phyloP scores from a whole-genome alignment of 495 filamentous ascomycete species.

The Cercophora newfieldiana region DNA sequence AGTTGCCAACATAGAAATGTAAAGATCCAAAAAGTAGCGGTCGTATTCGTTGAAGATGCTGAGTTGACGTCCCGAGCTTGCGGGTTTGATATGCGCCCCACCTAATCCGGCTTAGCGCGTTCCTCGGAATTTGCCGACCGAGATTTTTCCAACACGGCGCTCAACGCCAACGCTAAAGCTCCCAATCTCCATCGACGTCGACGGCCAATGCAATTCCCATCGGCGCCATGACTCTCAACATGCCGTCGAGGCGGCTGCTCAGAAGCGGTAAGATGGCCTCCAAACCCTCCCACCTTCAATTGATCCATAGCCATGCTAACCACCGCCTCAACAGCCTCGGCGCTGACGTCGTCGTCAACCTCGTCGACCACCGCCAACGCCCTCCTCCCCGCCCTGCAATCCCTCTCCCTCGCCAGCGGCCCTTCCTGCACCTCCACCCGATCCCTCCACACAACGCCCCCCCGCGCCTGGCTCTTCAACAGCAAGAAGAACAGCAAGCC shows the following conservation, averaged over 20 bases:
- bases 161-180: neutral
- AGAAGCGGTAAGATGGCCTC: constrained; percentile 35
- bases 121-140: constrained; percentile 28
- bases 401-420: constrained; percentile 23
- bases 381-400: constrained; percentile 29
- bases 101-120: constrained; percentile 16
- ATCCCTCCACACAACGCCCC: constrained; percentile 34
- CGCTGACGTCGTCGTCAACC: constrained; percentile 17
- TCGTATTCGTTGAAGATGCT: neutral
- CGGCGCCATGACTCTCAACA: constrained; percentile 46
- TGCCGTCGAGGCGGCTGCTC: constrained; percentile 45
- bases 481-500: constrained; percentile 18
- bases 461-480: constrained; percentile 34
- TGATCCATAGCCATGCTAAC: neutral
- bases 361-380: constrained; percentile 16
- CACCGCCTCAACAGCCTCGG: constrained; percentile 14
- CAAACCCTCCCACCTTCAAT: constrained; percentile 7
- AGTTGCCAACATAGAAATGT: neutral
- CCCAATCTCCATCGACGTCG: constrained; percentile 1
- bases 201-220: constrained; percentile 27
- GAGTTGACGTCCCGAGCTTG: neutral
- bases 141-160: constrained; percentile 24
- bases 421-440: constrained; percentile 20
- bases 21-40: neutral
- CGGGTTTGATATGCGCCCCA: neutral